Percentiles rank a stretch among this genome's conserved stretches.
Evolutionary conservation across 2,329 filamentous ascomycete species (phyloP).

Genomic region (Colletotrichum tamarilloi): DNA sequence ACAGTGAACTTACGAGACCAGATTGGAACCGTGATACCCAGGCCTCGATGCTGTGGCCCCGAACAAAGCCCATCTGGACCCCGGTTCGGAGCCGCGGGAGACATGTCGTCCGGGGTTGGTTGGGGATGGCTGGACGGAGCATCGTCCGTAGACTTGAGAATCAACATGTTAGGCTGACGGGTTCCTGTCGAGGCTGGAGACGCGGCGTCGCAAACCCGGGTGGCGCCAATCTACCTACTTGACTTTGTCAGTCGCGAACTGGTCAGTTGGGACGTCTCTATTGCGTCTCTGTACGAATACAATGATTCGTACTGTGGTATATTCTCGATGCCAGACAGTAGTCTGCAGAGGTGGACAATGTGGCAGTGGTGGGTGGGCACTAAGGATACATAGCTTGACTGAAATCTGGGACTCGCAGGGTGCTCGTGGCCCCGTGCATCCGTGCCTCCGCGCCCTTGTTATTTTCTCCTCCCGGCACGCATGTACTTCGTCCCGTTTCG

Average conservation of each 20-base stretch:
- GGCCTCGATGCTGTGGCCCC: background rate
- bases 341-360: background rate
- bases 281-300: too few species aligned
- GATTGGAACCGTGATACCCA: too few species aligned
- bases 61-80: background rate
- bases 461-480: background rate
- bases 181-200: background rate
- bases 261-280: background rate
- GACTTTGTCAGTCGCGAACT: background rate
- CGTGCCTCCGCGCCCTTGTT: conserved; percentile 20
- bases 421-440: conserved; percentile 23
- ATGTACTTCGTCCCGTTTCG: conserved; percentile 26
- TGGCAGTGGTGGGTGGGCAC: background rate
- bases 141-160: too few species aligned
- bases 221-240: conserved; percentile 7
- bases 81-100: background rate
- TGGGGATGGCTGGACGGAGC: too few species aligned
- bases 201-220: background rate
- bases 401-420: conserved; percentile 7
- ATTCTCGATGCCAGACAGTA: background rate
- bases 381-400: background rate
- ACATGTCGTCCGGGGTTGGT: background rate
- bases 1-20: too few species aligned
- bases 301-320: background rate
- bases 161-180: background rate